These are phyloP conservation scores for Tilletia horrida DNA, from an alignment of 1,284 basidiomycete genomes.

Conservation along the genomic window DNA sequence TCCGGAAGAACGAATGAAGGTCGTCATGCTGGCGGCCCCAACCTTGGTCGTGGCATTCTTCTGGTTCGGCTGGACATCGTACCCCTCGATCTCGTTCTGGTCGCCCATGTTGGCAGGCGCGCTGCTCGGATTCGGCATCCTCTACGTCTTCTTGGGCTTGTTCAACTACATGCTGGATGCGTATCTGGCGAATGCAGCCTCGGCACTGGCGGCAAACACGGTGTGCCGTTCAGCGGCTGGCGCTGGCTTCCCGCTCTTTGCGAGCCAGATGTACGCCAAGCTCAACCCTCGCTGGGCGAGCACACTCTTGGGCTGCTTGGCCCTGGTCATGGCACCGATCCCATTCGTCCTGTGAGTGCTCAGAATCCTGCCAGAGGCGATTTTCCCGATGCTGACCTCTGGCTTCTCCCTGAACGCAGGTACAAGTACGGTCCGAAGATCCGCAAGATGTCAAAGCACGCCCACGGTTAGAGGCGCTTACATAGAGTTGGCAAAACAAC, in stretches of 20 bases:
- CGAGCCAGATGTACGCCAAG: slow-evolving; percentile 59
- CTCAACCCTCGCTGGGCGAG: slow-evolving; percentile 73
- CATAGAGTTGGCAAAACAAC: too few species aligned
- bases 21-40: slow-evolving; percentile 51
- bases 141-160: slow-evolving; percentile 63
- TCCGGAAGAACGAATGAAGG: slow-evolving; percentile 45
- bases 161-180: slow-evolving; percentile 56
- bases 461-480: slow-evolving; percentile 18
- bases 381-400: slow-evolving; percentile 21
- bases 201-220: slow-evolving; percentile 65
- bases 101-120: slow-evolving; percentile 59
- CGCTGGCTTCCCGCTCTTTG: slow-evolving; percentile 60
- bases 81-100: slow-evolving; percentile 55
- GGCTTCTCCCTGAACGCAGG: slow-evolving; percentile 51
- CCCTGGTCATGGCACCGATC: slow-evolving; percentile 67
- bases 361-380: slow-evolving; percentile 51
- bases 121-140: slow-evolving; percentile 55
- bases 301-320: slow-evolving; percentile 70
- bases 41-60: slow-evolving; percentile 38
- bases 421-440: slow-evolving; percentile 58
- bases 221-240: slow-evolving; percentile 67
- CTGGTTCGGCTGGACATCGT: slow-evolving; percentile 49
- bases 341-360: slow-evolving; percentile 58
- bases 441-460: slow-evolving; percentile 57
- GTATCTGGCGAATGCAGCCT: slow-evolving; percentile 60